Conservation (phyloP, 192 early-diverging fungal species). For the Podila horticola region DNA sequence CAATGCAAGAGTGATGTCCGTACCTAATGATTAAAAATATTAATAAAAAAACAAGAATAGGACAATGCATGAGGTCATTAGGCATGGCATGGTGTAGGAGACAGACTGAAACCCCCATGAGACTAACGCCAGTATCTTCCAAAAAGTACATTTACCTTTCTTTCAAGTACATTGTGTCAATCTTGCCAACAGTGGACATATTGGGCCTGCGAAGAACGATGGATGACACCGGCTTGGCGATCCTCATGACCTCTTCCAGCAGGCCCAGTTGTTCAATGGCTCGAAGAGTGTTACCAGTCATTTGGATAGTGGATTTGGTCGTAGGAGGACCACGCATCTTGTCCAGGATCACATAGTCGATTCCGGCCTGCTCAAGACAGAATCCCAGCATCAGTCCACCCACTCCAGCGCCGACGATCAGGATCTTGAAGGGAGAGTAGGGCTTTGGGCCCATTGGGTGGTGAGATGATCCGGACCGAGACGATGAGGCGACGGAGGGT, state of each 20-base stretch:
- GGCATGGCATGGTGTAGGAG: neutral
- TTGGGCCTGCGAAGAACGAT: slow-evolving; percentile 23
- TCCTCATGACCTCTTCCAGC: slow-evolving; percentile 28
- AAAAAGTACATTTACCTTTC: slow-evolving; percentile 13
- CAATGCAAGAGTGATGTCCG: slow-evolving; percentile 21
- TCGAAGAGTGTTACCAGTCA: slow-evolving; percentile 23
- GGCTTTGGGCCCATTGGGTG: too few relatives aligned
- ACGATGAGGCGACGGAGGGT: too few relatives aligned
- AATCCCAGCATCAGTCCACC: slow-evolving; percentile 32
- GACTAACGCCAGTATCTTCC: neutral
- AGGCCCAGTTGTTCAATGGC: slow-evolving; percentile 31
- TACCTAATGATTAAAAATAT: slow-evolving; percentile 11
- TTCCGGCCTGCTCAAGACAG: slow-evolving; percentile 41
- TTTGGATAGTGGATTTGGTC: slow-evolving; percentile 24
- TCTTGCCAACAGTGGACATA: slow-evolving; percentile 25
- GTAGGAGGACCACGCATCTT: slow-evolving; percentile 6
- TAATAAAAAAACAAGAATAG: neutral
- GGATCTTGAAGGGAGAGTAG: slow-evolving; percentile 29
- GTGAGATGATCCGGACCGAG: too few relatives aligned
- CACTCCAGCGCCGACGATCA: slow-evolving; percentile 41
- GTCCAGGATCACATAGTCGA: slow-evolving; percentile 38
- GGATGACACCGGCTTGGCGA: slow-evolving; percentile 31
- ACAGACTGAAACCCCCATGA: neutral
- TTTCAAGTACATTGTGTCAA: slow-evolving; percentile 24
- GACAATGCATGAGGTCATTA: neutral